Conservation (phyloP, 192 early-diverging fungal genomes). For the Entomortierella parvispora region DNA sequence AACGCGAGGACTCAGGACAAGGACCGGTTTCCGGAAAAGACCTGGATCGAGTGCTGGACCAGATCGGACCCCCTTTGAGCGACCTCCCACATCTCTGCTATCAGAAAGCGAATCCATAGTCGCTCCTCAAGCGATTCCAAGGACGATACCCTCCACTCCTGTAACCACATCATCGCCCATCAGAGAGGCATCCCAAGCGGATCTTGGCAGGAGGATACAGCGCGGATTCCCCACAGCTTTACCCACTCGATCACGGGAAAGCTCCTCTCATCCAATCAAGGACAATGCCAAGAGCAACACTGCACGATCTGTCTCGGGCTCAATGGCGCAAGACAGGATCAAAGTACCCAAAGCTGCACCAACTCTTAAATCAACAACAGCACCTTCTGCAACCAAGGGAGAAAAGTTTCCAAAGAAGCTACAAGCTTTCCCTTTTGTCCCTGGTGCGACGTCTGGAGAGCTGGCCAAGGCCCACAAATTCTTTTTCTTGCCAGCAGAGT, state of each 20-base stretch:
- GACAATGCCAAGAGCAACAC: too few relatives aligned
- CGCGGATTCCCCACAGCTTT: slow-evolving; percentile 10
- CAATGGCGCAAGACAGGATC: too few relatives aligned
- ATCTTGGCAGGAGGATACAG: slow-evolving; percentile 13
- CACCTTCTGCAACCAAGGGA: not conserved
- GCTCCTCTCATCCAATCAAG: not conserved
- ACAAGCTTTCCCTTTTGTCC: slow-evolving; percentile 45
- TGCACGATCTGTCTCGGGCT: too few relatives aligned
- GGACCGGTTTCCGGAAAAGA: slow-evolving; percentile 10
- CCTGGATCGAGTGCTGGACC: not conserved
- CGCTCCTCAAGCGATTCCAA: not conserved
- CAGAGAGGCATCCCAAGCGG: not conserved
- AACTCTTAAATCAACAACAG: not conserved
- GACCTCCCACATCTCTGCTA: not conserved
- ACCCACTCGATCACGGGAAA: not conserved
- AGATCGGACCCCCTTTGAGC: not conserved
- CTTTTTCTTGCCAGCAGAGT: slow-evolving; percentile 40
- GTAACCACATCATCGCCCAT: not conserved
- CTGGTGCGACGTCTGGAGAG: slow-evolving; percentile 33
- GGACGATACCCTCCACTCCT: not conserved
- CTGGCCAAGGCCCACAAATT: slow-evolving; percentile 46
- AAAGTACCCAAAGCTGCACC: not conserved
- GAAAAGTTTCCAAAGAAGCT: slow-evolving; percentile 39
- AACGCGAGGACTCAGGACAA: slow-evolving; percentile 20
- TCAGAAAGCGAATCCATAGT: not conserved